A percentile compares a stretch with the other conserved stretches of the same genome.
phyloP scores from a whole-genome alignment of 805 yeast species.

The Ascoidea asiatica region DNA sequence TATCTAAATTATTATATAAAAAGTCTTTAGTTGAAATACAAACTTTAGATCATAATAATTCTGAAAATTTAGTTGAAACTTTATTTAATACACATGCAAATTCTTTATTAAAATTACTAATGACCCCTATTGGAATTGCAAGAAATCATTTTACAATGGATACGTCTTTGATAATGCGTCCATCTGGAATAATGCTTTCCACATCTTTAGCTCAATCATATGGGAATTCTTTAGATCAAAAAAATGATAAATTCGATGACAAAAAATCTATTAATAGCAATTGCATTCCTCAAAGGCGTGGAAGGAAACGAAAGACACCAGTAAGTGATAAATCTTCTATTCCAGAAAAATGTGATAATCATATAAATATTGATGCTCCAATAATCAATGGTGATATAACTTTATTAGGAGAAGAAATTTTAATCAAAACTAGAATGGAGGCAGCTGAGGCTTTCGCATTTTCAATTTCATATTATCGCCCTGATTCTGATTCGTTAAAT shows the following conservation, averaged over 20 bases:
- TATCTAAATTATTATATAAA: conserved; percentile 51
- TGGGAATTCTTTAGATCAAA: conserved; percentile 12
- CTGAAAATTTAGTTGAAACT: conserved; percentile 31
- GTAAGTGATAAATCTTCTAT: conserved; percentile 20
- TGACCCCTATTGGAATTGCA: conserved; percentile 93
- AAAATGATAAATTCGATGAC: conserved; percentile 12
- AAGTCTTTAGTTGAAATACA: conserved; percentile 35
- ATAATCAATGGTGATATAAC: conserved; percentile 84
- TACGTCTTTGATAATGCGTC: conserved; percentile 56
- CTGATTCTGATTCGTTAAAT: conserved; percentile 23
- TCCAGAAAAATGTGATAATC: conserved; percentile 41
- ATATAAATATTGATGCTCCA: conserved; percentile 86
- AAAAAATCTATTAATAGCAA: conserved; percentile 2
- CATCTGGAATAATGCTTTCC: conserved; percentile 46
- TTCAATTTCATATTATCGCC: conserved; percentile 35
- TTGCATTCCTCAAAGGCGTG: conserved; percentile 17
- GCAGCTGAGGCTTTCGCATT: conserved; percentile 70
- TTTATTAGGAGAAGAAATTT: conserved; percentile 61
- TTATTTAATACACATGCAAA: conserved; percentile 42
- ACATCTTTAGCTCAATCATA: conserved; percentile 4
- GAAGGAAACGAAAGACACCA: conserved; percentile 33
- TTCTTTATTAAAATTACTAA: conserved; percentile 51
- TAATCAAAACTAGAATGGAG: conserved; percentile 61
- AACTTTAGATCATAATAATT: conserved; percentile 11
- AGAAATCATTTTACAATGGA: conserved; percentile 82